These are phyloP conservation scores for Acrodontium crateriforme DNA, from an alignment of 2,329 filamentous ascomycete species.

Conservation along the genomic window DNA sequence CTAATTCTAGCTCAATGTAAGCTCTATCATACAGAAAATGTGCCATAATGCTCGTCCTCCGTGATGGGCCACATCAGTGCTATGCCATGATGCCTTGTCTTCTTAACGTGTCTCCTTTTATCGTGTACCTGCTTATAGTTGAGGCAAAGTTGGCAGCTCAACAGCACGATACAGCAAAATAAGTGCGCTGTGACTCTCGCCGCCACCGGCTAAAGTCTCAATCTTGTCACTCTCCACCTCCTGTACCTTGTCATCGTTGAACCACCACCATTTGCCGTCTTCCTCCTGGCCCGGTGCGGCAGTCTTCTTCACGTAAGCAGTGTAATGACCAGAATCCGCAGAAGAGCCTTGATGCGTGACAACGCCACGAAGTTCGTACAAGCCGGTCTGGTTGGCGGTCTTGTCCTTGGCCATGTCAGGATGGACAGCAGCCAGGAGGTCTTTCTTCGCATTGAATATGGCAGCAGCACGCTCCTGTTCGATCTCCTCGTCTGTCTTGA, in stretches of 20 bases:
- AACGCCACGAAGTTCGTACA: conserved; percentile 88
- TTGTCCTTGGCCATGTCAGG: conserved; percentile 61
- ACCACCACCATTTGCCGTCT: conserved; percentile 99
- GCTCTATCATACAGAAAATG: too few relatives aligned
- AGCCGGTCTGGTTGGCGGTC: conserved; percentile 79
- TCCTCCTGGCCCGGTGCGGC: conserved; percentile 69
- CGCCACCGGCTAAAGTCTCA: conserved; percentile 71
- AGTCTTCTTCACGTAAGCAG: conserved; percentile 91
- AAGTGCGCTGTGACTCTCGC: conserved; percentile 67
- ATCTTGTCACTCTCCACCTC: conserved; percentile 90
- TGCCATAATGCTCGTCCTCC: too few relatives aligned
- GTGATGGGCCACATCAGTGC: too few relatives aligned
- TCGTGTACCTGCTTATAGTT: too few relatives aligned
- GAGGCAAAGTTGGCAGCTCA: conserved; percentile 46
- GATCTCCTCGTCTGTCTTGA: conserved; percentile 87
- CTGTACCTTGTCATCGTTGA: conserved; percentile 94
- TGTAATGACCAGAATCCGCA: conserved; percentile 96
- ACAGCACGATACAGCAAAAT: conserved; percentile 69
- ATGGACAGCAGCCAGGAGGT: conserved; percentile 65
- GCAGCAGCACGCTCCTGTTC: conserved; percentile 70
- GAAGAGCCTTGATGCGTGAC: conserved; percentile 95
- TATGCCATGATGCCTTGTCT: too few relatives aligned
- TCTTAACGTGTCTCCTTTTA: too few relatives aligned
- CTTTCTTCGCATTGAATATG: conserved; percentile 71
- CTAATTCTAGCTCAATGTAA: too few relatives aligned